Base-by-base conservation (phyloP, 495 filamentous ascomycete species). In the Xylaria flabelliformis region DNA sequence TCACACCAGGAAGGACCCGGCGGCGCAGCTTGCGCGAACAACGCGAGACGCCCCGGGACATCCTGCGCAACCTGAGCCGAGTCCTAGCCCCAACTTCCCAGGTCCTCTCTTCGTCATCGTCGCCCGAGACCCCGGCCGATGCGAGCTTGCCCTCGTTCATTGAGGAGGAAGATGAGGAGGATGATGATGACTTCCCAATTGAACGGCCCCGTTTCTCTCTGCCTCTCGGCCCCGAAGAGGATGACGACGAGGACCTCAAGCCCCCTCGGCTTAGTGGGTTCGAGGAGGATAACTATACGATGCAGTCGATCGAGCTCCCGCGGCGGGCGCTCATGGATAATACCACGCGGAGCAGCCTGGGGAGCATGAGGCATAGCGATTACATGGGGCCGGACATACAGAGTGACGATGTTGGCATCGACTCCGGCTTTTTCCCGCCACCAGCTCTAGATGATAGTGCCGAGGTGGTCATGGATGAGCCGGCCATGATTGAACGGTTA, bases 31-130 rank as follows among this genome's bases (percentile, higher is more conserved):
- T 88, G 26, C 85, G 89, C 51, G 83, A 91, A 71, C 74, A 91
- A 76, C 87, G 92, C 56, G 92, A 94, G 79, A 94, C 93, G 7
- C 92, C 92, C 7, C 89, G 92, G 67, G 90, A 94, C 77, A 83
- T 90, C 26, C 77, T 95, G 39, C 86, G 89, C 36, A 88, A 89
- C 66, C 83, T 96, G 12, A 90, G 91, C 65, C 88, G 84, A 81
- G 83, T 88, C 80, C 83, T 96, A 29, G 92, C 92, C 3, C 87
- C 85, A 0, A 84, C 80, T 4, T 88, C 90, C 0, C 77, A 87
- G 70, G 83, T 83, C 9, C 87, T 91, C 21, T 83, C 85, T 21
- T 89, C 88, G 4, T 92, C 92, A 8, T 89, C 91, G 8, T 76
- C 85, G 42, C 63, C 70, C 42, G 26, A 73, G 19, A 76, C 82